A percentile compares a stretch with the other conserved stretches of the same genome.
Evolutionary conservation across 306 rosid species (phyloP).

Genomic region (Inga laurina): DNA sequence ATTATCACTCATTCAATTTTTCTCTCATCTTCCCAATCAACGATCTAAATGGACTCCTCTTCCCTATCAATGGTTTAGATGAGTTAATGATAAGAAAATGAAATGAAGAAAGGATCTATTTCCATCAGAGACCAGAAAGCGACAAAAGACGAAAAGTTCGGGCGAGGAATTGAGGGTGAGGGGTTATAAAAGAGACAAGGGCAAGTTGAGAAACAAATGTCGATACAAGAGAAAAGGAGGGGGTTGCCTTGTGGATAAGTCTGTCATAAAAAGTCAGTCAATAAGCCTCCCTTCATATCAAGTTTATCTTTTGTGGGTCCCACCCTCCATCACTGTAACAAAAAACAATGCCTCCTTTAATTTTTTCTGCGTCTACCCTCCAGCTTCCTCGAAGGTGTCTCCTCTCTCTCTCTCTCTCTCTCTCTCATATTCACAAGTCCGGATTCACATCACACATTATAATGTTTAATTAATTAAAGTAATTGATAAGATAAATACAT

Average conservation of each 20-base stretch:
- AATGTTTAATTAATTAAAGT: neutral
- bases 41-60: no score
- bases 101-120: no score
- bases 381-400: neutral
- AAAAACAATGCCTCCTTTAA: neutral
- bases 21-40: no score
- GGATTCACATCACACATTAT: neutral
- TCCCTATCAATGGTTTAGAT: no score
- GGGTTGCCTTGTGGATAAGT: conserved; percentile 44
- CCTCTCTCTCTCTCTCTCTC: neutral
- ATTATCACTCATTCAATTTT: no score
- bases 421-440: neutral
- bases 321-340: conserved; percentile 1
- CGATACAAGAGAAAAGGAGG: conserved; percentile 42
- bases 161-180: neutral
- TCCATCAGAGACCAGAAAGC: neutral
- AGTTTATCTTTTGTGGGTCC: conserved; percentile 22
- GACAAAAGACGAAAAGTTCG: neutral
- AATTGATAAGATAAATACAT: neutral
- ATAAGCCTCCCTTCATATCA: neutral
- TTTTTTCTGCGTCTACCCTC: neutral
- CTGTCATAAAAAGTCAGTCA: conserved; percentile 37
- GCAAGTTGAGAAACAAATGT: neutral
- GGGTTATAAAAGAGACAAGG: neutral
- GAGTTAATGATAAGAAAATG: rapidly evolving